A percentile compares a stretch with the other conserved stretches of the same genome.
These are phyloP conservation scores for Solanum paucissectum DNA, from an alignment of 257 asterid genomes.

Conservation along the genomic window DNA sequence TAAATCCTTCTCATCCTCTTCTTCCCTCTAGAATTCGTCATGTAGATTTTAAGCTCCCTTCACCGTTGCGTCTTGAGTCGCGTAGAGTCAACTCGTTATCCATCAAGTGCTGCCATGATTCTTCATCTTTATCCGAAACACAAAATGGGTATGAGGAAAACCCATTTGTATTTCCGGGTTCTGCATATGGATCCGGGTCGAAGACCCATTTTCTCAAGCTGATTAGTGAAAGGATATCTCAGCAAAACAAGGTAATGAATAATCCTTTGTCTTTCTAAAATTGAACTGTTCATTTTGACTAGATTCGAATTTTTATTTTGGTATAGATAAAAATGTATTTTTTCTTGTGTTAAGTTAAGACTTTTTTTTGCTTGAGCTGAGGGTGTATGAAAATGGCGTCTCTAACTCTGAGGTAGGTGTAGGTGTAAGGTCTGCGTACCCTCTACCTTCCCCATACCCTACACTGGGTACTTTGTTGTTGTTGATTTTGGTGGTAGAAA, in stretches of 20 bases:
- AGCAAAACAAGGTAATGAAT: conserved; percentile 30
- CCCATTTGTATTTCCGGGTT: conserved; percentile 12
- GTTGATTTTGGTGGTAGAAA: not conserved
- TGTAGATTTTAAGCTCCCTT: conserved; percentile 5
- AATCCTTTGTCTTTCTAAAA: not conserved
- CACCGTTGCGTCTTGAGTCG: not conserved
- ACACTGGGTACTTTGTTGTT: not conserved
- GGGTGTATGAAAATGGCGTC: not conserved
- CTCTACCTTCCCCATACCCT: not conserved
- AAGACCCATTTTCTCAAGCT: conserved; percentile 14
- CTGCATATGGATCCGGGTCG: conserved; percentile 17
- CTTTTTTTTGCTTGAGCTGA: not conserved
- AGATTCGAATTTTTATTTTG: not conserved
- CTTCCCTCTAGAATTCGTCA: not conserved
- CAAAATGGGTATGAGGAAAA: not conserved
- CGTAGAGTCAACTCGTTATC: conserved; percentile 28
- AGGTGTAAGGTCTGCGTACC: not conserved
- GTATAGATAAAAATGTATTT: not conserved
- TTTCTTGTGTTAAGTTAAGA: not conserved
- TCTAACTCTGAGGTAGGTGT: not conserved
- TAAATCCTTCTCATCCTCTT: conserved; percentile 20
- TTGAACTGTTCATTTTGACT: not conserved
- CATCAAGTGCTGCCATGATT: conserved; percentile 6
- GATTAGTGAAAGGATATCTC: not conserved
- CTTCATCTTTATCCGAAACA: not conserved